Evolutionary conservation across 345 rosid species (phyloP).

Genomic region (Kernera saxatilis): DNA sequence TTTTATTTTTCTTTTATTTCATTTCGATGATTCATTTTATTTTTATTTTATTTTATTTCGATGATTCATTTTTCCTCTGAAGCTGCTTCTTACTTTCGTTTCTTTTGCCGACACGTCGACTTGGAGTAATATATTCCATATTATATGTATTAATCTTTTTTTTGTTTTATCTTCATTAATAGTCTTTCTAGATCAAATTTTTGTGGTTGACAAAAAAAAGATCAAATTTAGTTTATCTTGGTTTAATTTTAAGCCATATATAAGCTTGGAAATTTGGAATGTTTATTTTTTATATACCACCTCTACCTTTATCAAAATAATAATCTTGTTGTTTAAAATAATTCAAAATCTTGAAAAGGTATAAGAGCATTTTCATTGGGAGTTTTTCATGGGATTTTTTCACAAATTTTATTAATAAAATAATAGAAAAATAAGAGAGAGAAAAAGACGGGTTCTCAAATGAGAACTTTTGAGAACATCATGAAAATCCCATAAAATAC

Average conservation of each 20-base stretch:
- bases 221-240: no score
- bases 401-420: no score
- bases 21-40: background rate
- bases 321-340: no score
- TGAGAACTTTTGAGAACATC: no score
- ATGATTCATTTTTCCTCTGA: background rate
- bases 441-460: no score
- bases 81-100: conserved; percentile 28
- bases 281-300: no score
- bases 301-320: background rate
- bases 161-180: background rate
- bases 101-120: conserved; percentile 25
- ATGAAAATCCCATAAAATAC: no score
- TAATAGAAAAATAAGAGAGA: no score
- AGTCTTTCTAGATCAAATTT: background rate
- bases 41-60: background rate
- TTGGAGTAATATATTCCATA: conserved; percentile 9
- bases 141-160: conserved; percentile 1
- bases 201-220: no score
- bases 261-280: background rate
- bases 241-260: background rate
- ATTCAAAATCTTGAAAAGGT: no score
- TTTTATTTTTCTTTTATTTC: background rate
- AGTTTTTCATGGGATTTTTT: no score
- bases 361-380: no score